These are phyloP conservation scores for Nothophaeocryptopus gaeumannii DNA, from an alignment of 2,329 filamentous ascomycete species.

Conservation along the genomic window DNA sequence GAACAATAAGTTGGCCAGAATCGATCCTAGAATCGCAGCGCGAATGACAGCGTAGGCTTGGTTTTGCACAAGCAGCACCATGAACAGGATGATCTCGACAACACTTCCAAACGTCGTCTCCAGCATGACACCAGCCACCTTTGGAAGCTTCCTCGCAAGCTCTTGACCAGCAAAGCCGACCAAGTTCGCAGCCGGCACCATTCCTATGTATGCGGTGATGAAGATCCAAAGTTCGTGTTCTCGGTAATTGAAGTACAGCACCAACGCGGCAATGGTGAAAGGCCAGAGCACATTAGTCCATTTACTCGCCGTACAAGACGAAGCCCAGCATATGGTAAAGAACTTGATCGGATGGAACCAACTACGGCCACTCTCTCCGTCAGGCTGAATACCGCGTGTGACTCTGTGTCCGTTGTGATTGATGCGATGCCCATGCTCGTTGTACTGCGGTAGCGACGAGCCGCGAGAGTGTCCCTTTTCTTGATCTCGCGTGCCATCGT, in stretches of 20 bases:
- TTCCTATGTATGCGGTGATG: slow-evolving; percentile 49
- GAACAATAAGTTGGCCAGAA: slow-evolving; percentile 75
- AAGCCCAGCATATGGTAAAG: slow-evolving; percentile 43
- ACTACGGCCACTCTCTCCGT: slow-evolving; percentile 48
- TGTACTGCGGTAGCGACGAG: slow-evolving; percentile 22
- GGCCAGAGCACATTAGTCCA: slow-evolving; percentile 52
- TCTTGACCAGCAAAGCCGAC: slow-evolving; percentile 65
- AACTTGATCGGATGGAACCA: slow-evolving; percentile 47
- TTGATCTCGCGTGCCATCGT: slow-evolving; percentile 13
- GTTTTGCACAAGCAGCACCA: slow-evolving; percentile 59
- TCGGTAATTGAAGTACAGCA: slow-evolving; percentile 42
- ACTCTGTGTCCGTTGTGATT: slow-evolving; percentile 47
- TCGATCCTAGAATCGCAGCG: slow-evolving; percentile 77
- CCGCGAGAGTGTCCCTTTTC: slow-evolving; percentile 14
- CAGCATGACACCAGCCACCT: slow-evolving; percentile 63
- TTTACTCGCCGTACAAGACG: slow-evolving; percentile 46
- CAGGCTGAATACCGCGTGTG: slow-evolving; percentile 42
- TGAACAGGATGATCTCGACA: slow-evolving; percentile 79
- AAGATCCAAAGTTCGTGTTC: slow-evolving; percentile 44
- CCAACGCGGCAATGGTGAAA: slow-evolving; percentile 47
- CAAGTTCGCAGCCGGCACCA: slow-evolving; percentile 51
- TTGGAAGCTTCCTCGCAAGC: slow-evolving; percentile 69
- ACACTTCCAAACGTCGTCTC: slow-evolving; percentile 61
- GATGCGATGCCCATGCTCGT: slow-evolving; percentile 31
- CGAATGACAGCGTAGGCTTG: slow-evolving; percentile 61